A percentile compares a stretch with the other conserved stretches of the same genome.
These are phyloP conservation scores for Septoria linicola DNA, from an alignment of 2,329 filamentous ascomycete genomes.

Conservation along the genomic window DNA sequence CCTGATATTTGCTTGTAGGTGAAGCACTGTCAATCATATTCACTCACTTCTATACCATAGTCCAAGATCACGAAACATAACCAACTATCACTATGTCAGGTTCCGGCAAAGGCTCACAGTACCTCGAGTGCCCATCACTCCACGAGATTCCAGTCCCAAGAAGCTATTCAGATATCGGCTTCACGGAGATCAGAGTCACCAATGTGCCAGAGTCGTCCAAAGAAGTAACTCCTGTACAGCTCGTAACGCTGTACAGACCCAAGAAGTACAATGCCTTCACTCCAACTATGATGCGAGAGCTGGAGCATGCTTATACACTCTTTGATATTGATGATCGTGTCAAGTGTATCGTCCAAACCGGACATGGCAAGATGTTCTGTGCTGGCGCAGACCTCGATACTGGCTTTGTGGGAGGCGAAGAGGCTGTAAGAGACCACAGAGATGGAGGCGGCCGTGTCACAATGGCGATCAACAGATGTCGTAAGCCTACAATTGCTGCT, in stretches of 20 bases:
- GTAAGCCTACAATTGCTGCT: conserved; percentile 58
- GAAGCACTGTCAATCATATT: not conserved
- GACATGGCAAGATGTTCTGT: conserved; percentile 53
- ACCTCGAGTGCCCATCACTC: conserved; percentile 24
- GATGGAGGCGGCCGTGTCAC: conserved; percentile 52
- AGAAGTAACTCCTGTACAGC: conserved; percentile 59
- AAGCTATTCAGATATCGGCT: conserved; percentile 43
- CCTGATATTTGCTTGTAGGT: not conserved
- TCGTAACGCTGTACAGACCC: conserved; percentile 65
- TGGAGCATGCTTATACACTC: conserved; percentile 54
- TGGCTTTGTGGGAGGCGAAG: conserved; percentile 48
- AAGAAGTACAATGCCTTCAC: conserved; percentile 69
- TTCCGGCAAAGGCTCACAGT: conserved; percentile 19
- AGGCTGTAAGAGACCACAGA: conserved; percentile 50
- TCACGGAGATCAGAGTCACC: conserved; percentile 43
- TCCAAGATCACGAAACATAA: not conserved
- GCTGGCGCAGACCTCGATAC: conserved; percentile 58
- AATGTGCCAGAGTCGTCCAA: conserved; percentile 49
- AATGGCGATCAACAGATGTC: conserved; percentile 57
- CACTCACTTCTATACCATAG: not conserved
- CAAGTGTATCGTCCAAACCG: conserved; percentile 56
- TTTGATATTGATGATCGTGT: conserved; percentile 57
- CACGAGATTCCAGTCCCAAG: conserved; percentile 24
- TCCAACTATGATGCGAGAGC: conserved; percentile 60
- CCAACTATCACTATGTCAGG: conserved; percentile 7